Evolutionary conservation across 2,329 filamentous ascomycete species (phyloP).

Genomic region (Cladosporium austrohemisphaericum): DNA sequence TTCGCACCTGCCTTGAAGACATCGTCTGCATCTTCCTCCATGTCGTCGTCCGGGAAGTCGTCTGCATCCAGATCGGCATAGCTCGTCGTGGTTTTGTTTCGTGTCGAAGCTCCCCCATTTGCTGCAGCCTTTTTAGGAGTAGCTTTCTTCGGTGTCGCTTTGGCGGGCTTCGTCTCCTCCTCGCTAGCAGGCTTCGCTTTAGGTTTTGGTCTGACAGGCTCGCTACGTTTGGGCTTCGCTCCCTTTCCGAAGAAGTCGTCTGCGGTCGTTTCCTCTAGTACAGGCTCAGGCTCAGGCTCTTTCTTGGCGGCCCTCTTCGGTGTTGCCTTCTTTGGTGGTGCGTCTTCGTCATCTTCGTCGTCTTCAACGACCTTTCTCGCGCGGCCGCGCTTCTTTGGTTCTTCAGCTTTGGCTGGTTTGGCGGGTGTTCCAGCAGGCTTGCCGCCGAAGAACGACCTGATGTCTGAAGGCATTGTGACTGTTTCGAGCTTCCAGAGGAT

Average conservation of each 20-base stretch:
- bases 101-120: slow-evolving; percentile 35
- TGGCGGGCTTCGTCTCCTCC: slow-evolving; percentile 17
- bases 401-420: slow-evolving; percentile 28
- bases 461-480: slow-evolving; percentile 71
- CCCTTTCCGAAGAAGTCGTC: slow-evolving; percentile 60
- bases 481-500: background rate
- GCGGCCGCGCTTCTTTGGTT: slow-evolving; percentile 45
- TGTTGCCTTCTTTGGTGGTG: slow-evolving; percentile 28
- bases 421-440: slow-evolving; percentile 60
- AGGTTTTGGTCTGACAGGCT: slow-evolving; percentile 29
- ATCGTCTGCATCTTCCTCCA: slow-evolving; percentile 63
- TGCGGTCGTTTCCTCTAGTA: slow-evolving; percentile 53
- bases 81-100: slow-evolving; percentile 43
- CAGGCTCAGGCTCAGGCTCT: slow-evolving; percentile 25
- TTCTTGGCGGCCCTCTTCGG: slow-evolving; percentile 55
- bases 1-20: slow-evolving; percentile 74
- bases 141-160: slow-evolving; percentile 37
- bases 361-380: slow-evolving; percentile 70
- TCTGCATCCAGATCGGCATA: slow-evolving; percentile 33
- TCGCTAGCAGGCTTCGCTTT: slow-evolving; percentile 20
- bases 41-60: slow-evolving; percentile 38
- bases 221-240: slow-evolving; percentile 51
- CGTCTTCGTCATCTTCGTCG: slow-evolving; percentile 66
- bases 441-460: slow-evolving; percentile 83
- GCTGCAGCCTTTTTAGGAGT: slow-evolving; percentile 35